phyloP scores from a whole-genome alignment of 1,284 basidiomycete genomes.

The Veloboletus limbatus region DNA sequence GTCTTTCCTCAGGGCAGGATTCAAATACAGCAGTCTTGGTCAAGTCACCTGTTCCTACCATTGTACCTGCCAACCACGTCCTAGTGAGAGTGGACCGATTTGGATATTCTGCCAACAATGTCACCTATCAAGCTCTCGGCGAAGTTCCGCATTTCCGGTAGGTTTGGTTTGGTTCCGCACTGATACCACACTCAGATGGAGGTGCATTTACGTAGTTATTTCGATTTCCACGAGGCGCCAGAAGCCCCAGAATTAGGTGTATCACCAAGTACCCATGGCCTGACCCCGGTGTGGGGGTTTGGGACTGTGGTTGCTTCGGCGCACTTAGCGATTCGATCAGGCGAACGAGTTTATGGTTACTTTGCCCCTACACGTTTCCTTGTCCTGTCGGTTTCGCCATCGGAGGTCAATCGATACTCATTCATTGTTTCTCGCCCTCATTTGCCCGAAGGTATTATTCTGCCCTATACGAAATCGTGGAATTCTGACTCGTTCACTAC shows the following conservation, averaged over 20 bases:
- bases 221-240: slow-evolving; percentile 57
- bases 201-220: slow-evolving; percentile 56
- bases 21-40: slow-evolving; percentile 20
- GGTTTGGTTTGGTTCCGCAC: slow-evolving; percentile 9
- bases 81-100: slow-evolving; percentile 59
- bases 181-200: neutral
- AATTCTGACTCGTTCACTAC: slow-evolving; percentile 1
- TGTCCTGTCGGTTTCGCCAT: slow-evolving; percentile 46
- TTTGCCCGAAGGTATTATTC: slow-evolving; percentile 48
- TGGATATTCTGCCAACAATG: slow-evolving; percentile 64
- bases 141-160: slow-evolving; percentile 62
- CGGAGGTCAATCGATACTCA: slow-evolving; percentile 48
- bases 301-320: slow-evolving; percentile 50
- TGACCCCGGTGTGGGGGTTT: slow-evolving; percentile 68
- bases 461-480: neutral
- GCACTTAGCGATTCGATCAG: slow-evolving; percentile 43
- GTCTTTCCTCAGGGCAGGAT: slow-evolving; percentile 27
- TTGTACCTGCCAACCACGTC: slow-evolving; percentile 46
- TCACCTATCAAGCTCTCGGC: slow-evolving; percentile 58
- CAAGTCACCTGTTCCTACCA: slow-evolving; percentile 26
- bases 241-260: slow-evolving; percentile 28
- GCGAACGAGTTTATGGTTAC: slow-evolving; percentile 64
- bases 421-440: slow-evolving; percentile 57
- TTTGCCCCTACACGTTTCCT: slow-evolving; percentile 56
- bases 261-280: slow-evolving; percentile 49